phyloP scores from a whole-genome alignment of 805 yeast species.

The Kodamaea lidongshanica region DNA sequence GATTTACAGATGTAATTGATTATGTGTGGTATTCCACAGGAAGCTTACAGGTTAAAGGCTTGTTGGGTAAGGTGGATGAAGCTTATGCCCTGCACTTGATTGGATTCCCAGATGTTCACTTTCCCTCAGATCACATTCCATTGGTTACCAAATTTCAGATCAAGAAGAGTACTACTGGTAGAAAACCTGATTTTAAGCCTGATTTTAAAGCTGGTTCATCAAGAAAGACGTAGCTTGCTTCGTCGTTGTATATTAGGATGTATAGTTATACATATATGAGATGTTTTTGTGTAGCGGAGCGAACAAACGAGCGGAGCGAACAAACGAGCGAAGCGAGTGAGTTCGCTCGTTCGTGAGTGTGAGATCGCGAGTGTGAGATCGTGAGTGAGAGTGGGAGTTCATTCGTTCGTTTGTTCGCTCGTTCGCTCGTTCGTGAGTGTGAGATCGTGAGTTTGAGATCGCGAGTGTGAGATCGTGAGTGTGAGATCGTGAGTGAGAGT shows the following conservation, averaged over 20 bases:
- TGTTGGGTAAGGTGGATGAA: conserved; percentile 77
- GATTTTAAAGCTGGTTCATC: conserved; percentile 38
- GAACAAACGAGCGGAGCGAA: too few relatives aligned
- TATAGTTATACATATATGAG: conserved; percentile 6
- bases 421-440: too few relatives aligned
- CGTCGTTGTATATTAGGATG: conserved; percentile 7
- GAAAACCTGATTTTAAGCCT: conserved; percentile 40
- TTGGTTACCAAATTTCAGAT: conserved; percentile 72
- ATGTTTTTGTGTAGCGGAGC: too few relatives aligned
- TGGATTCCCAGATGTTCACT: conserved; percentile 91
- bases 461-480: too few relatives aligned
- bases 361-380: too few relatives aligned
- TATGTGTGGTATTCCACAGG: conserved; percentile 91
- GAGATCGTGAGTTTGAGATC: too few relatives aligned
- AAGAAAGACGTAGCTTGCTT: conserved; percentile 26
- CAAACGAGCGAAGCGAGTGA: too few relatives aligned
- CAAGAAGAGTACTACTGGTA: conserved; percentile 37
- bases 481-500: too few relatives aligned
- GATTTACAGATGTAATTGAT: conserved; percentile 88
- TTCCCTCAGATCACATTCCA: conserved; percentile 95
- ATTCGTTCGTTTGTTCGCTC: too few relatives aligned
- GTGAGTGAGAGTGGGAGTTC: too few relatives aligned
- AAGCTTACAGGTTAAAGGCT: conserved; percentile 73
- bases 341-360: too few relatives aligned
- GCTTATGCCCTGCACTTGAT: conserved; percentile 70